A percentile compares a stretch with the other conserved stretches of the same genome.
phyloP scores from a whole-genome alignment of 768 basidiomycete species.

The Pholiota microspora region DNA sequence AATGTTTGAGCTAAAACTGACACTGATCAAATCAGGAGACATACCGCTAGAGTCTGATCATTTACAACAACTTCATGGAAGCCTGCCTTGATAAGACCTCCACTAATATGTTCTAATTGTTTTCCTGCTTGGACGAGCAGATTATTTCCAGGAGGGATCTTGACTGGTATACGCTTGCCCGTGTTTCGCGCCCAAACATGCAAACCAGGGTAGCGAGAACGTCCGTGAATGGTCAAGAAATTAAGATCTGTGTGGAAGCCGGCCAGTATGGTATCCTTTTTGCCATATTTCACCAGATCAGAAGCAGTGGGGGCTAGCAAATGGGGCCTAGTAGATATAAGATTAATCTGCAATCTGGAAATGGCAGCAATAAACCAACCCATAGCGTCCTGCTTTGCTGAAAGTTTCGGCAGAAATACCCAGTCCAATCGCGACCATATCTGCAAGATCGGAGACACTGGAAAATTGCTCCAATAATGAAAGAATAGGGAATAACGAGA shows the following conservation, averaged over 20 bases:
- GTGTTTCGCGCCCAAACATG: constrained; percentile 96
- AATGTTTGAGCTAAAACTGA: neutral
- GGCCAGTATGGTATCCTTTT: constrained; percentile 82
- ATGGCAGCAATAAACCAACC: constrained; percentile 59
- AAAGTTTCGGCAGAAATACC: constrained; percentile 71
- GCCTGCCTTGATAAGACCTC: constrained; percentile 87
- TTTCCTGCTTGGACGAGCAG: constrained; percentile 95
- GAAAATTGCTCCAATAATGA: constrained; percentile 7
- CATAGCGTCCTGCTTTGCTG: constrained; percentile 79
- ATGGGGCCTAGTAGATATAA: constrained; percentile 69
- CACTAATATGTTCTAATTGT: constrained; percentile 86
- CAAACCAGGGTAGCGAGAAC: constrained; percentile 82
- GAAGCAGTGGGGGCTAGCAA: constrained; percentile 93
- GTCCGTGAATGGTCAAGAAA: constrained; percentile 89
- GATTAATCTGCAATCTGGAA: no score
- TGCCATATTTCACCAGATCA: constrained; percentile 76
- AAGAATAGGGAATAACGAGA: neutral
- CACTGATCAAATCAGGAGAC: neutral
- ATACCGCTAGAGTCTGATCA: constrained; percentile 67
- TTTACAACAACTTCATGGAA: constrained; percentile 96
- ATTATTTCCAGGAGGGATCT: constrained; percentile 77
- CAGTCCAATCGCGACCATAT: constrained; percentile 86
- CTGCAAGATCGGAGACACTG: constrained; percentile 83
- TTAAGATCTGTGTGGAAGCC: constrained; percentile 96
- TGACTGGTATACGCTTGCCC: constrained; percentile 85